These are phyloP conservation scores for Rhizophagus sp. DNA, from an alignment of 192 early-diverging fungal genomes.

Conservation along the genomic window DNA sequence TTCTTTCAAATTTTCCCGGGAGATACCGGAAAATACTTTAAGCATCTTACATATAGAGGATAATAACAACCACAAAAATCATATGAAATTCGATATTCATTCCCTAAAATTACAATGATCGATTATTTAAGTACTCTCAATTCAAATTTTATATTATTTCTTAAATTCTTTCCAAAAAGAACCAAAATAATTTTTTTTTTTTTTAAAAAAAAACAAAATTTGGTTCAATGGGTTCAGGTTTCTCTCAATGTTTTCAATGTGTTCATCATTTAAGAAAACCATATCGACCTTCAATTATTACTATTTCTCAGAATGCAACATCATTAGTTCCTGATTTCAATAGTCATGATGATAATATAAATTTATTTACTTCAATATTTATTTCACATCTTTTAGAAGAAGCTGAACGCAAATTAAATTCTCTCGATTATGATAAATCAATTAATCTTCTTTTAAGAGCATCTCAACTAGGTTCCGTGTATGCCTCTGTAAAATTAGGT, in stretches of 20 bases:
- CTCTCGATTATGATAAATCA: neutral
- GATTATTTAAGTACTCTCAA: no score
- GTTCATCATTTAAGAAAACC: neutral
- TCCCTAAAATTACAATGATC: no score
- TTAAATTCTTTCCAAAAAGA: no score
- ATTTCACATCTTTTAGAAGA: neutral
- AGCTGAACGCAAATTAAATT: neutral
- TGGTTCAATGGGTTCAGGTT: neutral
- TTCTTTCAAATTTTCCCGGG: no score
- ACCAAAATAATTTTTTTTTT: neutral
- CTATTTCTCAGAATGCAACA: neutral
- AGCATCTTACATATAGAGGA: no score
- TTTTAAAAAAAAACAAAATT: no score
- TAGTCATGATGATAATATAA: neutral
- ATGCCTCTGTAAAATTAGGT: conserved; percentile 1
- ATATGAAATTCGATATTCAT: no score
- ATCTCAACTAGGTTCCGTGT: neutral
- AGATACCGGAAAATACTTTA: no score
- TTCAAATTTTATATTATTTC: no score
- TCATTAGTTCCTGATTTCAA: neutral
- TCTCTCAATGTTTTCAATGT: neutral
- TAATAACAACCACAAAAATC: no score
- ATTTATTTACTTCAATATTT: neutral
- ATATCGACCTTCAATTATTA: neutral
- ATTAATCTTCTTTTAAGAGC: neutral